Percentiles rank a stretch among this genome's conserved stretches.
Evolutionary conservation across 371 early-diverging fungal species (phyloP).

Genomic region (Coemansia linderi): DNA sequence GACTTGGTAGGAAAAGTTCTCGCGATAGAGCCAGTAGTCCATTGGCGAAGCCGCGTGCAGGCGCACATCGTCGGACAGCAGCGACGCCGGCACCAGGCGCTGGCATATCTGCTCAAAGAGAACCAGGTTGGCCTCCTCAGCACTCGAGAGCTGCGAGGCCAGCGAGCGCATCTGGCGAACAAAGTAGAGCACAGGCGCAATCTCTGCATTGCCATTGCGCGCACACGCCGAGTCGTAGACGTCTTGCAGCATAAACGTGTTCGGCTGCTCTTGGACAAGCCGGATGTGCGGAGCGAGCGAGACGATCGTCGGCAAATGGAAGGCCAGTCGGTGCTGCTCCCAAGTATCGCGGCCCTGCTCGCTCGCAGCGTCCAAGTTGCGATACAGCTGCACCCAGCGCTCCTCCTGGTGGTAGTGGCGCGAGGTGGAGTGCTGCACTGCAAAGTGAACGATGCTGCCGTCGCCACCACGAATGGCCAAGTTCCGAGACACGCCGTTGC

Average conservation of each 20-base stretch:
- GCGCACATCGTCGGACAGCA: slow-evolving; percentile 72
- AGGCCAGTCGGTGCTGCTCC: slow-evolving; percentile 72
- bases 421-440: slow-evolving; percentile 88
- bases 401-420: slow-evolving; percentile 91
- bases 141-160: slow-evolving; percentile 23
- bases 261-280: slow-evolving; percentile 87
- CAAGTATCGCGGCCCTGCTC: slow-evolving; percentile 54
- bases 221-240: slow-evolving; percentile 46
- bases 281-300: slow-evolving; percentile 93
- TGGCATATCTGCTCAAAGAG: slow-evolving; percentile 54
- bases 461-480: slow-evolving; percentile 90
- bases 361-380: slow-evolving; percentile 83
- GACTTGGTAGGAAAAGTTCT: slow-evolving; percentile 88
- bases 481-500: slow-evolving; percentile 72
- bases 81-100: slow-evolving; percentile 68
- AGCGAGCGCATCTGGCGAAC: slow-evolving; percentile 37
- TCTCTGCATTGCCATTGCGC: slow-evolving; percentile 33
- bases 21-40: slow-evolving; percentile 91
- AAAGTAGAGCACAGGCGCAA: slow-evolving; percentile 39
- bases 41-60: slow-evolving; percentile 72
- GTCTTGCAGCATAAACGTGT: slow-evolving; percentile 62
- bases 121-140: slow-evolving; percentile 41
- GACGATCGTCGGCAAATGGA: slow-evolving; percentile 89
- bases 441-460: slow-evolving; percentile 85
- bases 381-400: slow-evolving; percentile 88